A percentile compares a stretch with the other conserved stretches of the same genome.
These are phyloP conservation scores for Choricystis sp. DNA, from an alignment of 139 green algal genomes.

Conservation along the genomic window DNA sequence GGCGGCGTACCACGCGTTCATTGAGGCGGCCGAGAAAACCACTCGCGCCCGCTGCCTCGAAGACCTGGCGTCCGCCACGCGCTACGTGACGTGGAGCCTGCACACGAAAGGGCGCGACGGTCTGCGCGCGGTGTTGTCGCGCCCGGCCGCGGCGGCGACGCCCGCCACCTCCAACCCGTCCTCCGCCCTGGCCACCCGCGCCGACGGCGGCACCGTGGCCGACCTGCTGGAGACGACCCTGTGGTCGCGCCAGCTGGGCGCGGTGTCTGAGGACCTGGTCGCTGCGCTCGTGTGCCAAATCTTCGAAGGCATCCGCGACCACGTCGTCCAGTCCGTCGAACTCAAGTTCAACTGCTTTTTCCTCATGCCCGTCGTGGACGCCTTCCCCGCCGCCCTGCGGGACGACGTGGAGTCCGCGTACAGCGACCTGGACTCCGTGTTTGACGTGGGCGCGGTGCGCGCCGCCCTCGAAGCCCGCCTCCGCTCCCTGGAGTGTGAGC, in stretches of 20 bases:
- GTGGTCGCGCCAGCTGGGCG: constrained; percentile 66
- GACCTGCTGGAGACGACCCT: constrained; percentile 69
- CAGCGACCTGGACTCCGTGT: constrained; percentile 58
- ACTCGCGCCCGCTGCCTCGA: constrained; percentile 49
- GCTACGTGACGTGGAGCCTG: constrained; percentile 84
- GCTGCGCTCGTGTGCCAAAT: constrained; percentile 73
- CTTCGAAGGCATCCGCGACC: constrained; percentile 77
- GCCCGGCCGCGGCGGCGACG: background rate
- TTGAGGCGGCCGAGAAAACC: constrained; percentile 49
- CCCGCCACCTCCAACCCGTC: background rate
- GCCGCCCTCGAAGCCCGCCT: constrained; percentile 40
- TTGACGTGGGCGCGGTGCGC: constrained; percentile 64
- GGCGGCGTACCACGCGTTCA: constrained; percentile 60
- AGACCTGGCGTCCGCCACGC: constrained; percentile 71
- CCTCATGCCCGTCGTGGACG: constrained; percentile 88
- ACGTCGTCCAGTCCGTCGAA: constrained; percentile 69
- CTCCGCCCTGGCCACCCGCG: constrained; percentile 1
- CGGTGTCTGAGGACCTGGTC: constrained; percentile 74
- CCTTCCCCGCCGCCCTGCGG: constrained; percentile 62
- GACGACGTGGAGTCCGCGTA: constrained; percentile 73
- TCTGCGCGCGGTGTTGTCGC: background rate
- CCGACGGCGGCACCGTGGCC: constrained; percentile 13
- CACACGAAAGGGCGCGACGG: constrained; percentile 47
- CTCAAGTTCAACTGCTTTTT: constrained; percentile 99
- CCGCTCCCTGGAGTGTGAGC: constrained; percentile 37